Conservation (phyloP, 148 eudicot species). For the Amaranthus palmeri region DNA sequence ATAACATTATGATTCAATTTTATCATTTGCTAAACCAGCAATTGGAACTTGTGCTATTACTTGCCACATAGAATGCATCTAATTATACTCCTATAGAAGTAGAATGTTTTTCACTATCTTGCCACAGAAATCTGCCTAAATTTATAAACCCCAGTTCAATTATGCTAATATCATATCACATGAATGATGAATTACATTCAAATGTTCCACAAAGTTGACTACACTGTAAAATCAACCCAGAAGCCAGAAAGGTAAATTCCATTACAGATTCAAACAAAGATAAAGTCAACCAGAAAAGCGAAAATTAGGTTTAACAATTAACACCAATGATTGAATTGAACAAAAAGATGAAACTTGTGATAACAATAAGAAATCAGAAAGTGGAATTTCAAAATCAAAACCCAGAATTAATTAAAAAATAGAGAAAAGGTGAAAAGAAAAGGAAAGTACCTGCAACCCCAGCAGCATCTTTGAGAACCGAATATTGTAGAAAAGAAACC, state of each 20-base stretch:
- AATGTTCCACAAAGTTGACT: too few species aligned
- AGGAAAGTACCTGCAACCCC: constrained; percentile 60
- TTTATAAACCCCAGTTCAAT: not conserved
- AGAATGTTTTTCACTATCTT: too few species aligned
- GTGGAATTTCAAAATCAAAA: not conserved
- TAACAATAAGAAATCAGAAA: not conserved
- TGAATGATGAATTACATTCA: not conserved
- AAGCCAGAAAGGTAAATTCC: not conserved
- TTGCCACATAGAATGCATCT: too few species aligned
- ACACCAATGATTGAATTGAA: not conserved
- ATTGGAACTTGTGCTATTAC: too few species aligned
- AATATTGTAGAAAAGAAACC: constrained; percentile 18
- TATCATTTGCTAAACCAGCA: too few species aligned
- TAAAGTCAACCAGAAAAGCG: not conserved
- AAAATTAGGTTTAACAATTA: not conserved
- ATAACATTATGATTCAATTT: too few species aligned
- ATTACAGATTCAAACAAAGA: not conserved
- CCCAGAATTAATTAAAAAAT: not conserved
- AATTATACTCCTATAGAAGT: too few species aligned
- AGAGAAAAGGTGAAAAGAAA: not conserved
- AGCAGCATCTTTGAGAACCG: constrained; percentile 51
- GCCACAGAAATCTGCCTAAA: not conserved
- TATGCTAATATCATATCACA: not conserved
- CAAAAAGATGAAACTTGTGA: not conserved
- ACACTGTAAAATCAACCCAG: not conserved